phyloP scores from a whole-genome alignment of 371 early-diverging fungal species.

The Phascolomyces articulosus region DNA sequence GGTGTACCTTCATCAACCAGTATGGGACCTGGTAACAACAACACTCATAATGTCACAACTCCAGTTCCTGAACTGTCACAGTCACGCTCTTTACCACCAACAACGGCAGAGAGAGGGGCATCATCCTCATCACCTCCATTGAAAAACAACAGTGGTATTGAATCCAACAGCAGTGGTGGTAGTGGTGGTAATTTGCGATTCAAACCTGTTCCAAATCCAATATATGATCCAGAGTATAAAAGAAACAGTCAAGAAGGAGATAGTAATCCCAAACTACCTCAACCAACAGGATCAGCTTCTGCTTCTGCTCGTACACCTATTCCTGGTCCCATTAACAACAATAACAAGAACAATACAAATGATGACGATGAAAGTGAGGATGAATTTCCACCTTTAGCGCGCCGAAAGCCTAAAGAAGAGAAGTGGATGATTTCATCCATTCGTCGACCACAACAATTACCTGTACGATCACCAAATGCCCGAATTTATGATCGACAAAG shows the following conservation, averaged over 20 bases:
- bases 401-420: constrained; percentile 19
- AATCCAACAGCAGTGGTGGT: neutral
- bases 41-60: neutral
- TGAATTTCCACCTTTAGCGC: constrained; percentile 8
- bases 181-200: constrained; percentile 7
- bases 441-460: constrained; percentile 23
- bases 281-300: constrained; percentile 3
- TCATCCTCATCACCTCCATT: neutral
- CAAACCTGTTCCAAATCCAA: constrained; percentile 23
- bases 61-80: no score
- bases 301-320: neutral
- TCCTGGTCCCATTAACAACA: neutral
- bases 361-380: constrained; percentile 19
- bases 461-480: constrained; percentile 21
- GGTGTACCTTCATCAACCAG: neutral
- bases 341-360: neutral
- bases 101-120: no score
- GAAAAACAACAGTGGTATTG: neutral
- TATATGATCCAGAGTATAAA: neutral
- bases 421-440: constrained; percentile 28
- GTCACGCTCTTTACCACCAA: no score
- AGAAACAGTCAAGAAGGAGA: constrained; percentile 3
- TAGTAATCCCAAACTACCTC: neutral
- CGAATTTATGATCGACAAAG: constrained; percentile 25
- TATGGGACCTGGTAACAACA: neutral